A percentile compares a stretch with the other conserved stretches of the same genome.
Evolutionary conservation across 768 basidiomycete species (phyloP).

Genomic region (Lactarius sp.): DNA sequence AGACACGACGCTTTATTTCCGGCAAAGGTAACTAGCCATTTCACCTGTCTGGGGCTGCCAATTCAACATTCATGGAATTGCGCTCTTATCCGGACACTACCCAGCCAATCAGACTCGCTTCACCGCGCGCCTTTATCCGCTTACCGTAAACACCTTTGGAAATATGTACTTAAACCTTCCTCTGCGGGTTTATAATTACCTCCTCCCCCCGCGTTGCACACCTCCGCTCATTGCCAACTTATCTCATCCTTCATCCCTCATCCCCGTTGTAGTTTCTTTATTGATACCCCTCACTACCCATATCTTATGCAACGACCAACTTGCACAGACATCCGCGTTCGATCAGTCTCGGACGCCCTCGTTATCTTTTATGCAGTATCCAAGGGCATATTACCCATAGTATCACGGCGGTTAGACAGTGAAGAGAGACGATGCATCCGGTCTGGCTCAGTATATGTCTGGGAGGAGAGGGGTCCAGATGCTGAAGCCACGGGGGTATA

Average conservation of each 20-base stretch:
- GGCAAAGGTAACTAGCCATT: constrained; percentile 20
- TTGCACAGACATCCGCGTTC: constrained; percentile 56
- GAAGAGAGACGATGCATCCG: constrained; percentile 66
- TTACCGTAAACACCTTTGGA: constrained; percentile 25
- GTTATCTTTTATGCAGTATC: constrained; percentile 71
- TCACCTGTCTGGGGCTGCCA: constrained; percentile 22
- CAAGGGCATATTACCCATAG: constrained; percentile 54
- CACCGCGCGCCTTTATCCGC: constrained; percentile 18
- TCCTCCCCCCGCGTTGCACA: constrained; percentile 9
- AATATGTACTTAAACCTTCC: constrained; percentile 24
- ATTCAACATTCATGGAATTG: constrained; percentile 23
- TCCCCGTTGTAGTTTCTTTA: constrained; percentile 1
- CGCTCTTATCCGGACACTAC: constrained; percentile 22
- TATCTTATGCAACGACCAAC: constrained; percentile 61
- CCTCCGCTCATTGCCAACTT: not conserved
- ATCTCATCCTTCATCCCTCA: not conserved
- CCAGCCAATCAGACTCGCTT: constrained; percentile 18
- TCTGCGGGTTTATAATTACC: not conserved
- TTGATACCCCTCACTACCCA: constrained; percentile 1
- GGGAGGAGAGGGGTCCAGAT: constrained; percentile 74
- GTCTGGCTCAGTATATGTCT: constrained; percentile 75
- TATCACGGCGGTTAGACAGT: constrained; percentile 65
- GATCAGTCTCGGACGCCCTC: constrained; percentile 62
- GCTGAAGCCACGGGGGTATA: constrained; percentile 59
- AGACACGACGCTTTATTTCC: constrained; percentile 13